Conservation (phyloP, 257 asterid species). For the Striga asiatica region DNA sequence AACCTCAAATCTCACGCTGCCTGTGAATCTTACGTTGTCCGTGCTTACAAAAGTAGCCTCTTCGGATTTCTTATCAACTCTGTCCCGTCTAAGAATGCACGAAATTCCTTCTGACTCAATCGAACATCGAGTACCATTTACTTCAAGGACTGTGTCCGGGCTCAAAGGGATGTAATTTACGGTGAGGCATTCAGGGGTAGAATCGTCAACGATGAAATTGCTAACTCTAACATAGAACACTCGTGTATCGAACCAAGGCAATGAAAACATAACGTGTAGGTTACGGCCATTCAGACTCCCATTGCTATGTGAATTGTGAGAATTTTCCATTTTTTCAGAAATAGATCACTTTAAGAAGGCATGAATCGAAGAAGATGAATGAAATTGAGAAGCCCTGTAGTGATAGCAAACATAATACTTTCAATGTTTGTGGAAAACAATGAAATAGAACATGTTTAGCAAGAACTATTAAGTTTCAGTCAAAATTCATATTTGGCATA, state of each 20-base stretch:
- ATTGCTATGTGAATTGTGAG: slow-evolving; percentile 31
- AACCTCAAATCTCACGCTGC: slow-evolving; percentile 68
- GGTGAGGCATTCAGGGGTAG: slow-evolving; percentile 60
- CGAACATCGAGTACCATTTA: slow-evolving; percentile 58
- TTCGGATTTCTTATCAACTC: slow-evolving; percentile 73
- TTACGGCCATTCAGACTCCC: slow-evolving; percentile 40
- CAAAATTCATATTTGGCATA: too few species aligned
- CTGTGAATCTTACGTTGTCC: slow-evolving; percentile 52
- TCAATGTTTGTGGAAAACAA: too few species aligned
- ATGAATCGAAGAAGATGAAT: too few species aligned
- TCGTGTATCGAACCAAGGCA: slow-evolving; percentile 47
- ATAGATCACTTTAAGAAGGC: too few species aligned
- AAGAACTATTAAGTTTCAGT: too few species aligned
- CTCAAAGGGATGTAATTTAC: slow-evolving; percentile 57
- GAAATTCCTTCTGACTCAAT: slow-evolving; percentile 50
- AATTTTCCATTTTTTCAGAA: slow-evolving; percentile 48
- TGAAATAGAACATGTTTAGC: too few species aligned
- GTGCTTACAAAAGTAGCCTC: slow-evolving; percentile 91
- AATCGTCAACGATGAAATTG: slow-evolving; percentile 49
- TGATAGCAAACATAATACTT: too few species aligned
- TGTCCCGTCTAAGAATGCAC: slow-evolving; percentile 59
- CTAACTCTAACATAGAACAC: slow-evolving; percentile 77
- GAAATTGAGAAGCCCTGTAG: too few species aligned
- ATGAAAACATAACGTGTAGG: slow-evolving; percentile 34
- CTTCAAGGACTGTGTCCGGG: slow-evolving; percentile 67